Evolutionary conservation across 257 asterid genomes (phyloP).

Genomic region (Osmanthus fragrans): DNA sequence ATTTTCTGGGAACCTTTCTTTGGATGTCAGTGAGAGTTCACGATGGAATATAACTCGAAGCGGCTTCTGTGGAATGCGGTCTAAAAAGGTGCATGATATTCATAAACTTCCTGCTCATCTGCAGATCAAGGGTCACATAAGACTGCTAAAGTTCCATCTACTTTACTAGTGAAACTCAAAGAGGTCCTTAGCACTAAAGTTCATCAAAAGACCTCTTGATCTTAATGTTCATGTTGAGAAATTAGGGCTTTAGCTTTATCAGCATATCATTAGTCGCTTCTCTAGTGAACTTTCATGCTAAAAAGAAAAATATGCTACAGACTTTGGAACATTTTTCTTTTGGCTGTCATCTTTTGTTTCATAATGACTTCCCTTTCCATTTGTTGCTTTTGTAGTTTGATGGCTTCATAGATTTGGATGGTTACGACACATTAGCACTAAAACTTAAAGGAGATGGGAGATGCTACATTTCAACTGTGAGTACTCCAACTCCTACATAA

Average conservation of each 20-base stretch:
- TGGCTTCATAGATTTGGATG: slow-evolving; percentile 92
- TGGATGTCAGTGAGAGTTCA: slow-evolving; percentile 69
- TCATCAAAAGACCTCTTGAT: background rate
- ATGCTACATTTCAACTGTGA: slow-evolving; percentile 93
- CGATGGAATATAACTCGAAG: slow-evolving; percentile 85
- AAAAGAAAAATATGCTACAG: background rate
- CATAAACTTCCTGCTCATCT: background rate
- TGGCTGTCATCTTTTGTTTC: background rate
- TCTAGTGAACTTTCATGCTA: background rate
- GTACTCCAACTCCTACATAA: slow-evolving; percentile 33
- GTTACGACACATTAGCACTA: slow-evolving; percentile 75
- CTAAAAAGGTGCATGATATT: slow-evolving; percentile 59
- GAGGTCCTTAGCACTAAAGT: background rate
- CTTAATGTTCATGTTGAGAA: background rate
- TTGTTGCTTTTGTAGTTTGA: slow-evolving; percentile 64
- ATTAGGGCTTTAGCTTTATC: slow-evolving; percentile 4
- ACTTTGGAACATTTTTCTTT: background rate
- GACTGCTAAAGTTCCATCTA: background rate
- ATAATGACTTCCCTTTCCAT: slow-evolving; percentile 12
- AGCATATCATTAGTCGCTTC: background rate
- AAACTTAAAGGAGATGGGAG: slow-evolving; percentile 80
- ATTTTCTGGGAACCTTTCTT: slow-evolving; percentile 88
- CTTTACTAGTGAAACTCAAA: slow-evolving; percentile 9
- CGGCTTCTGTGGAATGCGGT: slow-evolving; percentile 97
- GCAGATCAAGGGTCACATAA: background rate